Evolutionary conservation across 768 basidiomycete genomes (phyloP).

Genomic region (Tricholoma saponaceum): DNA sequence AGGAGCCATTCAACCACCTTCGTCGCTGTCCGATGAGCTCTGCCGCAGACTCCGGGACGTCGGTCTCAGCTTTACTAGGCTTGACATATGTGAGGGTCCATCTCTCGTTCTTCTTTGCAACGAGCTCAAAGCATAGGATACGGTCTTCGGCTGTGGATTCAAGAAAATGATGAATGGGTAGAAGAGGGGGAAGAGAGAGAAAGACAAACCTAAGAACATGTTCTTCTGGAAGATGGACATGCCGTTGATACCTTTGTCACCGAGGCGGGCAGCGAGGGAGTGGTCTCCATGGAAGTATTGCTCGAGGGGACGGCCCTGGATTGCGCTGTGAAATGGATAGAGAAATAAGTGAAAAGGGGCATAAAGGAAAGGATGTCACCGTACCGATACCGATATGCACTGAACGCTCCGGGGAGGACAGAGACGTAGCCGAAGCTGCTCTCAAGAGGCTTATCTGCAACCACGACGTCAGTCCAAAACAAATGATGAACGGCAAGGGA

Average conservation of each 20-base stretch:
- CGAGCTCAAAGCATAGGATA: slow-evolving; percentile 96
- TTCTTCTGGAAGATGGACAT: slow-evolving; percentile 99
- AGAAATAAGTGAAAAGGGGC: background rate
- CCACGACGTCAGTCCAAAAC: background rate
- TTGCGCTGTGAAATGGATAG: slow-evolving; percentile 50
- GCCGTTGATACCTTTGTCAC: slow-evolving; percentile 89
- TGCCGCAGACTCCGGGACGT: slow-evolving; percentile 87
- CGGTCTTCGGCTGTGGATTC: slow-evolving; percentile 73
- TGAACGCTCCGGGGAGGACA: slow-evolving; percentile 95
- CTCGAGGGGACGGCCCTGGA: slow-evolving; percentile 82
- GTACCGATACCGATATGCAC: slow-evolving; percentile 71
- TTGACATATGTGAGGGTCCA: slow-evolving; percentile 94
- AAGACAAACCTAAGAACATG: slow-evolving; percentile 43
- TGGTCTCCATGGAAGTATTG: slow-evolving; percentile 88
- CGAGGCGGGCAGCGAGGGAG: slow-evolving; percentile 86
- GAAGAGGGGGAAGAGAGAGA: background rate
- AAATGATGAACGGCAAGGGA: background rate
- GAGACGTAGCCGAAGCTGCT: slow-evolving; percentile 95
- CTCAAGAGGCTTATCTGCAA: slow-evolving; percentile 86
- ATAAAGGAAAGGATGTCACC: background rate
- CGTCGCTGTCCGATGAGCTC: slow-evolving; percentile 95
- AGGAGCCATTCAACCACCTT: slow-evolving; percentile 96
- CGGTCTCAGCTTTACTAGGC: slow-evolving; percentile 92
- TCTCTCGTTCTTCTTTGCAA: slow-evolving; percentile 79
- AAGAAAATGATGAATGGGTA: background rate